These are phyloP conservation scores for Pythium dissimile DNA, from an alignment of 352 stramenopile species.

Conservation along the genomic window DNA sequence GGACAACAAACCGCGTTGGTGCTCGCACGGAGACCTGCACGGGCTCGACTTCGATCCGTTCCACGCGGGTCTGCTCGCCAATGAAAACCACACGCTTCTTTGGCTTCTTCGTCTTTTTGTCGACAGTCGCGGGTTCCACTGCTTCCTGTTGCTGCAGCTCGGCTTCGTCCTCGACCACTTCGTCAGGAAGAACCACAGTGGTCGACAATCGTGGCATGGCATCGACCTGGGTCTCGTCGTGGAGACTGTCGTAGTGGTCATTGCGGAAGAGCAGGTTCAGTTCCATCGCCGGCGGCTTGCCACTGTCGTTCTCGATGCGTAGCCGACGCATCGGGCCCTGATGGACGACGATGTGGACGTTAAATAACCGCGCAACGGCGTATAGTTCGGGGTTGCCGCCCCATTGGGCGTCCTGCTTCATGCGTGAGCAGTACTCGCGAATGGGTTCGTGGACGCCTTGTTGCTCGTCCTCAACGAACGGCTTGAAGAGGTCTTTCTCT, in stretches of 20 bases:
- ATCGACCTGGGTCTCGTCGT: conserved; percentile 15
- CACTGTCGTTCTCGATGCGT: conserved; percentile 50
- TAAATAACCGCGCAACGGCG: conserved; percentile 64
- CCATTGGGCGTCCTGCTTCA: conserved; percentile 75
- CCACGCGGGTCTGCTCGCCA: conserved; percentile 18
- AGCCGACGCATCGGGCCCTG: conserved; percentile 56
- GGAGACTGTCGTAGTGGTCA: conserved; percentile 84
- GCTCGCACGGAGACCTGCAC: conserved; percentile 3
- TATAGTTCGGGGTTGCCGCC: conserved; percentile 81
- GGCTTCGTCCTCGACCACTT: neutral
- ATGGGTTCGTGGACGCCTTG: conserved; percentile 41
- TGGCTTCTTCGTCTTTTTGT: conserved; percentile 7
- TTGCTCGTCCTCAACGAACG: conserved; percentile 85
- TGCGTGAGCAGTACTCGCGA: conserved; percentile 63
- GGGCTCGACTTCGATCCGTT: conserved; percentile 11
- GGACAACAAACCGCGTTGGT: conserved; percentile 3
- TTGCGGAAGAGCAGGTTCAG: conserved; percentile 64
- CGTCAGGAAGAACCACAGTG: neutral
- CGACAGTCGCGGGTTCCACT: neutral
- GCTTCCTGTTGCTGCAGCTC: neutral
- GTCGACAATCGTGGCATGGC: conserved; percentile 9
- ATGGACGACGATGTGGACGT: conserved; percentile 74
- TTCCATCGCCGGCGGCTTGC: conserved; percentile 35
- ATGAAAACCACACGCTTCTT: conserved; percentile 18
- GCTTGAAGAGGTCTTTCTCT: conserved; percentile 66